A percentile compares a stretch with the other conserved stretches of the same genome.
phyloP scores from a whole-genome alignment of 2,329 filamentous ascomycete genomes.

The Didymosphaeria variabile region DNA sequence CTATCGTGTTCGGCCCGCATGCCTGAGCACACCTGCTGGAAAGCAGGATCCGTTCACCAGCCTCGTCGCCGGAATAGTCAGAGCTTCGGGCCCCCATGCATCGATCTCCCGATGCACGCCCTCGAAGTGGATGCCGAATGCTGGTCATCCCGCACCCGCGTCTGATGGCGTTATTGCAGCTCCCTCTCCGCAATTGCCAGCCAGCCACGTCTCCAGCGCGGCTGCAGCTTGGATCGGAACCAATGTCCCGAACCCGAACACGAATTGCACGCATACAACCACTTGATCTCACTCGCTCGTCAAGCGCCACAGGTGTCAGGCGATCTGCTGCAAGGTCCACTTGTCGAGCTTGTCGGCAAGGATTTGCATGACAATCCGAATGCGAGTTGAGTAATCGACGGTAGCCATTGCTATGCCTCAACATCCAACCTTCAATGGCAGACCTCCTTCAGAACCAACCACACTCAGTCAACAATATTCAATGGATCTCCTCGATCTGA shows the following conservation, averaged over 20 bases:
- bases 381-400: background rate
- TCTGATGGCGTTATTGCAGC: background rate
- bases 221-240: background rate
- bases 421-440: background rate
- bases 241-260: background rate
- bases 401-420: background rate
- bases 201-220: constrained; percentile 1
- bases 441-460: background rate
- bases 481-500: background rate
- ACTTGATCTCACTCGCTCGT: background rate
- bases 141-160: constrained; percentile 7
- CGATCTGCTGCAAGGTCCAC: background rate
- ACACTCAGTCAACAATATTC: background rate
- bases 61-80: background rate
- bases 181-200: background rate
- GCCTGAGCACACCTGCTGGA: background rate
- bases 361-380: background rate
- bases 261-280: background rate
- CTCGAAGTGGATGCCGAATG: background rate
- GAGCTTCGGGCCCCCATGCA: constrained; percentile 2
- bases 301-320: background rate
- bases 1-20: background rate
- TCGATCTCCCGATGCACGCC: constrained; percentile 13
- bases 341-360: background rate
- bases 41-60: background rate